Conservation (phyloP, 2,329 filamentous ascomycete species). For the Cryphonectria naterciae region DNA sequence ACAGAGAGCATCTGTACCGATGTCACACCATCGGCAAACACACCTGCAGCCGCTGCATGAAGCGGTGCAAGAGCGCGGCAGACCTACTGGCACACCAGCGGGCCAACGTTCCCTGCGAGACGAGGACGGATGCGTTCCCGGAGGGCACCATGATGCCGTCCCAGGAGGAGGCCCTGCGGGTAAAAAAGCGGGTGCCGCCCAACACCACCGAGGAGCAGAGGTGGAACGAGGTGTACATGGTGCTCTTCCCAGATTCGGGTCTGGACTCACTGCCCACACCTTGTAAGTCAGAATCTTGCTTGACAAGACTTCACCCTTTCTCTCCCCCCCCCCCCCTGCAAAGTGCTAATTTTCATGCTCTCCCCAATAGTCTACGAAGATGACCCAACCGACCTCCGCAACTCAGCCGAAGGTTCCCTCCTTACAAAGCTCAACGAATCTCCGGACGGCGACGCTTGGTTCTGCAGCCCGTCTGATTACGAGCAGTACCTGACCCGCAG, state of each 20-base stretch:
- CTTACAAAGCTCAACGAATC: background rate
- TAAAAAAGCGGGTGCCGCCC: conserved; percentile 29
- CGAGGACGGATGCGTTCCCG: conserved; percentile 26
- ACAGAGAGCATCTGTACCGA: conserved; percentile 29
- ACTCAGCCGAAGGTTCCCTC: background rate
- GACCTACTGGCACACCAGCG: conserved; percentile 29
- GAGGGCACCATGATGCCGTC: conserved; percentile 30
- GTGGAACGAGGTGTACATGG: conserved; percentile 28
- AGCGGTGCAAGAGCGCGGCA: conserved; percentile 27
- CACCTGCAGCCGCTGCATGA: conserved; percentile 28
- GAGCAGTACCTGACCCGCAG: conserved; percentile 26
- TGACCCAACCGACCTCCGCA: conserved; percentile 10
- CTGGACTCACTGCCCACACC: conserved; percentile 23
- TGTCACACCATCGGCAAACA: conserved; percentile 31
- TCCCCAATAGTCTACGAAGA: conserved; percentile 25
- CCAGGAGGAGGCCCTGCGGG: conserved; percentile 26
- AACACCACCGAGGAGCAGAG: conserved; percentile 29
- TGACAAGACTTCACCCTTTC: background rate
- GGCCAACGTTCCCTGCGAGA: conserved; percentile 27
- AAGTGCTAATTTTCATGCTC: background rate
- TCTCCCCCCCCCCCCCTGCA: too few species aligned
- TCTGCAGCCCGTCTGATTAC: conserved; percentile 28
- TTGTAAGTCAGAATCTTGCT: conserved; percentile 19
- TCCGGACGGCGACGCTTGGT: conserved; percentile 11
- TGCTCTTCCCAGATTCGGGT: conserved; percentile 23